Conservation (phyloP, 2,329 filamentous ascomycete species). For the Colletotrichum musicola region DNA sequence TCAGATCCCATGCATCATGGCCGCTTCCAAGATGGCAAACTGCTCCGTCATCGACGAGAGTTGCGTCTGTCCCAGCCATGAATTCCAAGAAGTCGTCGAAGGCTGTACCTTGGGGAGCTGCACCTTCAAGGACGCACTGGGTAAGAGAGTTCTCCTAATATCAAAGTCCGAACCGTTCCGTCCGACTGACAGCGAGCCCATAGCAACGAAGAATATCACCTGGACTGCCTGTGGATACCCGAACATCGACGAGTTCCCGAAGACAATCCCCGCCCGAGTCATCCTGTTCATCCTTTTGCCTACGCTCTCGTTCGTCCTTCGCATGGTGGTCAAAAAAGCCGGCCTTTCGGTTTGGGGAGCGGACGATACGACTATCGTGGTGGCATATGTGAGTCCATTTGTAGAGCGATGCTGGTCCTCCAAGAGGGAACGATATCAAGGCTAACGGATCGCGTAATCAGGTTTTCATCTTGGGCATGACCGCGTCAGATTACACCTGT, state of each 20-base stretch:
- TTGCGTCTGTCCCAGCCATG: neutral
- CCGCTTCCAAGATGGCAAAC: too few relatives aligned
- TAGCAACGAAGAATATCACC: slow-evolving; percentile 23
- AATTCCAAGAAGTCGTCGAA: neutral
- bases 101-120: slow-evolving; percentile 13
- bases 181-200: neutral
- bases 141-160: neutral
- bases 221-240: slow-evolving; percentile 27
- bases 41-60: neutral
- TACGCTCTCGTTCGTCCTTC: slow-evolving; percentile 13
- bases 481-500: neutral
- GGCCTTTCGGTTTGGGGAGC: slow-evolving; percentile 2
- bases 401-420: too few relatives aligned
- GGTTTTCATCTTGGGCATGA: neutral
- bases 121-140: slow-evolving; percentile 15
- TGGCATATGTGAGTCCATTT: slow-evolving; percentile 18
- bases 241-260: neutral
- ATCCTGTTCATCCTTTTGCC: slow-evolving; percentile 3
- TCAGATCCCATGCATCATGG: neutral
- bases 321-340: slow-evolving; percentile 6
- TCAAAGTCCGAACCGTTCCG: neutral
- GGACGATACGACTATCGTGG: slow-evolving; percentile 25
- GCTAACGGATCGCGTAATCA: neutral
- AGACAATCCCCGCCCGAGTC: neutral
- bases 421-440: neutral